These are phyloP conservation scores for Xylariales sp. DNA, from an alignment of 2,329 filamentous ascomycete species.

Conservation along the genomic window DNA sequence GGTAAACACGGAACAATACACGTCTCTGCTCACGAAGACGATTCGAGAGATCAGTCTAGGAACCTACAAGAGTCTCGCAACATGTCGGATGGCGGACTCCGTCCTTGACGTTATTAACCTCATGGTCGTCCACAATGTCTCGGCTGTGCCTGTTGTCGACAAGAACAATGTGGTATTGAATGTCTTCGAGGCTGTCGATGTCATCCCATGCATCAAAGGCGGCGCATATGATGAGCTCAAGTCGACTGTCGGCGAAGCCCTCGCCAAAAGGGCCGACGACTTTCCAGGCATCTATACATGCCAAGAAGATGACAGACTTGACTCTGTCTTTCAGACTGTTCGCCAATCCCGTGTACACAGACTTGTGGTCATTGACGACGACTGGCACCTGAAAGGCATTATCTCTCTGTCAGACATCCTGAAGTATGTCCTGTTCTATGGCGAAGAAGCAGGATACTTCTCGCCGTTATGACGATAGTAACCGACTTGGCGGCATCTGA, in stretches of 20 bases:
- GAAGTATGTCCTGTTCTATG: conserved; percentile 84
- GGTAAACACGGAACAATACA: conserved; percentile 83
- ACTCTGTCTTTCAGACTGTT: conserved; percentile 95
- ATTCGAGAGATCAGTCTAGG: conserved; percentile 80
- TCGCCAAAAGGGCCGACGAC: conserved; percentile 82
- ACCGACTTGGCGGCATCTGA: too few species aligned
- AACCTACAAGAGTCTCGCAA: conserved; percentile 75
- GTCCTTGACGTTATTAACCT: conserved; percentile 93
- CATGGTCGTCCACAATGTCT: conserved; percentile 90
- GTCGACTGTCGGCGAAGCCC: conserved; percentile 79
- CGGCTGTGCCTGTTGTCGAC: conserved; percentile 89
- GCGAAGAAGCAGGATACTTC: conserved; percentile 55
- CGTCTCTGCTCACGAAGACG: conserved; percentile 81
- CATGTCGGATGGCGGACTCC: conserved; percentile 80
- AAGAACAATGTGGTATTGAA: conserved; percentile 75
- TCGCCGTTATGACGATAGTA: conserved; percentile 14
- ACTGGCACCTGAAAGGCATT: conserved; percentile 79
- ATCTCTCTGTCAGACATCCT: conserved; percentile 95
- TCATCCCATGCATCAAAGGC: conserved; percentile 92
- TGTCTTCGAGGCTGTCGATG: conserved; percentile 95
- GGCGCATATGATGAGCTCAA: conserved; percentile 88
- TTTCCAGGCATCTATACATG: conserved; percentile 97
- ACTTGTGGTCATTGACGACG: conserved; percentile 87
- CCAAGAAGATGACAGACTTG: conserved; percentile 82
- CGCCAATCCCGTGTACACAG: conserved; percentile 92